A percentile compares a stretch with the other conserved stretches of the same genome.
phyloP scores from a whole-genome alignment of 768 basidiomycete species.

The Boletus vinaceobasis region DNA sequence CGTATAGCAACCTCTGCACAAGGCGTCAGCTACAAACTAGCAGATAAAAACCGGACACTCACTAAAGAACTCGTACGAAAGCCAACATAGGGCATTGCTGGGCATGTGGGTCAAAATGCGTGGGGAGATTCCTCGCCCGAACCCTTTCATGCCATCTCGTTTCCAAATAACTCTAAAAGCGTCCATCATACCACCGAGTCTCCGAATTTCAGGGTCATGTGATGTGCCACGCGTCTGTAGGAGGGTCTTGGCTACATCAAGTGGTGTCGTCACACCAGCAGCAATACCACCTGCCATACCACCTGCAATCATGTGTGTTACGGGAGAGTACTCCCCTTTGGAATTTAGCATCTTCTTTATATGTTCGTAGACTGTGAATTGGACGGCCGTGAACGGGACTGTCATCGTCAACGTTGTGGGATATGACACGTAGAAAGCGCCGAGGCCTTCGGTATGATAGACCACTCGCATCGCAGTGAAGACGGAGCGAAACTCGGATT shows the following conservation, averaged over 20 bases:
- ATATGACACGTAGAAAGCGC: slow-evolving; percentile 97
- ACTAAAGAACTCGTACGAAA: slow-evolving; percentile 99
- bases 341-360: slow-evolving; percentile 87
- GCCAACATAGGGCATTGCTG: slow-evolving; percentile 95
- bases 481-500: slow-evolving; percentile 87
- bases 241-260: slow-evolving; percentile 97
- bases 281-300: slow-evolving; percentile 92
- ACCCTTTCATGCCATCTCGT: slow-evolving; percentile 82
- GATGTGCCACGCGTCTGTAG: slow-evolving; percentile 93
- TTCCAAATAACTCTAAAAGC: slow-evolving; percentile 87
- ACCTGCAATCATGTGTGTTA: slow-evolving; percentile 88
- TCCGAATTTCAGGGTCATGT: slow-evolving; percentile 79
- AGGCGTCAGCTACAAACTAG: slow-evolving; percentile 5
- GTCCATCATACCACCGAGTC: slow-evolving; percentile 78
- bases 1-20: slow-evolving; percentile 64
- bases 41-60: slow-evolving; percentile 36
- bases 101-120: slow-evolving; percentile 95
- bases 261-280: slow-evolving; percentile 91
- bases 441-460: slow-evolving; percentile 78
- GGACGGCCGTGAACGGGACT: slow-evolving; percentile 97
- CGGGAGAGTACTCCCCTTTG: slow-evolving; percentile 81
- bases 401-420: slow-evolving; percentile 96
- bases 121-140: slow-evolving; percentile 83
- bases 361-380: slow-evolving; percentile 95
- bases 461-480: slow-evolving; percentile 82